Conservation (phyloP, 768 basidiomycete species). For the Tulasnella sp. region DNA sequence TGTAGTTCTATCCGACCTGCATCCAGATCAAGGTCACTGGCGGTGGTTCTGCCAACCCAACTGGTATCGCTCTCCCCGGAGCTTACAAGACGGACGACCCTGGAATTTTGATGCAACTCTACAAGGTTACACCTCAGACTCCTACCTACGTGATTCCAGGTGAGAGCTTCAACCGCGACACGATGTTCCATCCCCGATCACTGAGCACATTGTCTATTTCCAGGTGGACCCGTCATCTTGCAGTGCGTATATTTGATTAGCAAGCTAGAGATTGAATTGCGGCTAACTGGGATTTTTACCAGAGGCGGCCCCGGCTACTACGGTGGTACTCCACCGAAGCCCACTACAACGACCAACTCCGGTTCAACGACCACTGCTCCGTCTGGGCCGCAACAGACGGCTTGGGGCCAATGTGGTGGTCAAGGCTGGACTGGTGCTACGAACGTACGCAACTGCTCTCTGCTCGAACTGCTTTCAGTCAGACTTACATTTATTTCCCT, state of each 20-base stretch:
- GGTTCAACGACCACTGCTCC: not conserved
- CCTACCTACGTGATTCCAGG: conserved; percentile 20
- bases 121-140: not conserved
- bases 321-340: not conserved
- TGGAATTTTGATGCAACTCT: conserved; percentile 23
- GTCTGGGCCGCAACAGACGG: not conserved
- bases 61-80: conserved; percentile 26
- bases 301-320: conserved; percentile 14
- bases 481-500: not conserved
- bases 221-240: conserved; percentile 18
- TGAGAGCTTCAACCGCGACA: not conserved
- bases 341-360: not conserved
- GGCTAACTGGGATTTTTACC: not conserved
- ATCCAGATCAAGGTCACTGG: conserved; percentile 15
- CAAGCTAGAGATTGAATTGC: not conserved
- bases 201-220: not conserved
- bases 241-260: not conserved
- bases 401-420: conserved; percentile 5
- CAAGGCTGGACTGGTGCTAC: conserved; percentile 10
- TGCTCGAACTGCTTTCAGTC: not conserved
- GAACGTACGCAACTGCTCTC: not conserved
- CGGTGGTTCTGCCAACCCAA: conserved; percentile 15
- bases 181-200: not conserved
- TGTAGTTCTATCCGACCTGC: conserved; percentile 22
- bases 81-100: conserved; percentile 23